Evolutionary conservation across 2,329 filamentous ascomycete species (phyloP), one percentile per base, ranked within the genome.

Genomic region (Elsinoe arachidis): DNA sequence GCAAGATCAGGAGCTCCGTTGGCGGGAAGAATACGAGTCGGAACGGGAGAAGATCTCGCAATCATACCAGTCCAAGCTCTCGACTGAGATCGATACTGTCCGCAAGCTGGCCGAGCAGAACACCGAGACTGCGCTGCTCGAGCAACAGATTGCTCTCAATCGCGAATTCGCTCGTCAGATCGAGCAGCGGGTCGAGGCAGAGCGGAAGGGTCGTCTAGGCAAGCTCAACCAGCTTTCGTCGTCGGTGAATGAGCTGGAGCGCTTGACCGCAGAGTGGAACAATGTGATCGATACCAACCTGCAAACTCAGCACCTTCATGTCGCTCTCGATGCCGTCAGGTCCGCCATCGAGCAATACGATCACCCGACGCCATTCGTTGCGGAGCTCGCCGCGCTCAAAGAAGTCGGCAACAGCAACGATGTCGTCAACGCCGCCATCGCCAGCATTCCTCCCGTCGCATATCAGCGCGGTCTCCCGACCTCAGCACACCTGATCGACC

Each of bases 381-480:
- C 86, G 61, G 93, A 99, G 76, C 84, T 99, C 12, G 89, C 95
- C 17, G 93, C 93, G 2, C 82, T 99, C 57, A 96, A 96, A 76
- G 90, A 96, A 72, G 88, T 96, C 64, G 89, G 90, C 3, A 80
- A 81, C 30, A 87, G 90, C 54, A 77, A 88, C 1, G 63, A 66
- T 12, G 87, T 97, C 5, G 90, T 99, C 60, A 86, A 90, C 65
- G 92, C 92, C 3, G 93, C 93, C 59, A 95, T 99, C 66, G 87
- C 88, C n/a, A 95, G 90, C 30, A 95, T 99, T 73, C 95, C 95
- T 77, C 93, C 93, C 2, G 78, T 82, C 10, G 90, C 93, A 17
- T 99, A 99, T 77, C 93, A 97, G 75, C 86, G 86, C 57, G 93
- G 93, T 59, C 85, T 99, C 58, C 84, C 90, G 21, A 90, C 87